Base-by-base conservation (phyloP, 805 yeast species). In the Candida awuae region DNA sequence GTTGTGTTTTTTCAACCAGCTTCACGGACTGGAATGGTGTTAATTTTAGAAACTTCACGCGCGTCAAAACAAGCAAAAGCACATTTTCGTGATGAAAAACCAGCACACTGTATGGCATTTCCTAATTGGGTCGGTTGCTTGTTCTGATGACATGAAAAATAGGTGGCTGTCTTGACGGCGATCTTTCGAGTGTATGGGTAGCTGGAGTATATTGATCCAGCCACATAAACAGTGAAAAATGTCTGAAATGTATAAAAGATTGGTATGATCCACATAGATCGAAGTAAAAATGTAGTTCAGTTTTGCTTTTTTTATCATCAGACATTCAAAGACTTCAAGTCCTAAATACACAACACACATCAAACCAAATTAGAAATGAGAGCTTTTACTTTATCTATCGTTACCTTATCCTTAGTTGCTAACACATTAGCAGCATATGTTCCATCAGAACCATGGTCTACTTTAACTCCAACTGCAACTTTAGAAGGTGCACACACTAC, bases 401-500 rank as follows among this genome's bases (percentile, higher is more conserved):
- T 70, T 42, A 54, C 73, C 39, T 62, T 74, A 45, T 48, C 55
- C 35, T 54, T 75, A 34, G 66, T 70, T 39, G 59, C 72, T 23
- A 47, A 67, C 22, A 67, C 77, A 30, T 41, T 68, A 32, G 80
- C 80, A 34, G 83, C 84, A 44, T 72, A 73, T 51, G 73, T 76
- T 47, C 83, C 82, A 48, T 61, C 76, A 44, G 80, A 75, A 46
- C 76, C 80, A 54, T 80, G 82, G 82, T 58, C 80, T 41, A 77
- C 85, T 41, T 68, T 81, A 61, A 78, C 86, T 26, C 88, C 90
- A 49, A 42, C 61, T 32, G 76, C 71, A 33, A 52, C 70, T 38
- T 68, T 70, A 20, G 51, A 49, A 9, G 75, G 76, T 55, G 80
- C 79, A 45, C 28, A 40, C 36, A 50, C 69, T 40, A 76, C 84